Conservation (phyloP, 2,329 filamentous ascomycete genomes). For the Albifimbria verrucaria region DNA sequence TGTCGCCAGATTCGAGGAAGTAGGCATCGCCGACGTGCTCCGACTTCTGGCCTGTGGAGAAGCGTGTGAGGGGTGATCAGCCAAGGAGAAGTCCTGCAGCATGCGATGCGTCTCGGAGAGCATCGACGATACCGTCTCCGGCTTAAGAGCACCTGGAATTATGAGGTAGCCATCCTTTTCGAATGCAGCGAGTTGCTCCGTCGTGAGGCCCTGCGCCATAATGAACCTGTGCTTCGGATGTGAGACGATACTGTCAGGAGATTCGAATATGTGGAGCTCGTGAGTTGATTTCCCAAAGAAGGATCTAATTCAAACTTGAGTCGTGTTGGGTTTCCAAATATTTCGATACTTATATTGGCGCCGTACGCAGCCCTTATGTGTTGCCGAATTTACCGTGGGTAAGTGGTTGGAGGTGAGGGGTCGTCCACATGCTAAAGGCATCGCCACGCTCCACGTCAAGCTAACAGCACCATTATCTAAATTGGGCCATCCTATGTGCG, state of each 20-base stretch:
- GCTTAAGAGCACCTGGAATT: slow-evolving; percentile 71
- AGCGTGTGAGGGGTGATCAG: slow-evolving; percentile 85
- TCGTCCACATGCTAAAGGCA: background rate
- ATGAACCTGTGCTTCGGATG: background rate
- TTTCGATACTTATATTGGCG: no score
- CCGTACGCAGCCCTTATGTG: no score
- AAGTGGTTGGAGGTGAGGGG: no score
- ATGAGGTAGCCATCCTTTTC: slow-evolving; percentile 85
- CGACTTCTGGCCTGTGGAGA: slow-evolving; percentile 74
- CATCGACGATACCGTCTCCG: slow-evolving; percentile 62
- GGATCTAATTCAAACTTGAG: no score
- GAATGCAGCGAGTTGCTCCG: slow-evolving; percentile 70
- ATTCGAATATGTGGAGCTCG: background rate
- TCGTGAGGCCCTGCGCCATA: slow-evolving; percentile 56
- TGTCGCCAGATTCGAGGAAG: slow-evolving; percentile 86
- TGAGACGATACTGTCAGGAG: background rate
- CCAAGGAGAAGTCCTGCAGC: slow-evolving; percentile 73
- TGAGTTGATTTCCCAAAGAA: no score
- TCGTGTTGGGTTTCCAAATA: no score
- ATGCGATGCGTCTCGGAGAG: slow-evolving; percentile 72
- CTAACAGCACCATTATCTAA: no score
- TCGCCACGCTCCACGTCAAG: no score
- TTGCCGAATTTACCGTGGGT: no score
- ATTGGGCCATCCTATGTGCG: no score
- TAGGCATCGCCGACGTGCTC: slow-evolving; percentile 92